Evolutionary conservation across 1,284 basidiomycete species (phyloP).

Genomic region (Tylopilus microsporus): DNA sequence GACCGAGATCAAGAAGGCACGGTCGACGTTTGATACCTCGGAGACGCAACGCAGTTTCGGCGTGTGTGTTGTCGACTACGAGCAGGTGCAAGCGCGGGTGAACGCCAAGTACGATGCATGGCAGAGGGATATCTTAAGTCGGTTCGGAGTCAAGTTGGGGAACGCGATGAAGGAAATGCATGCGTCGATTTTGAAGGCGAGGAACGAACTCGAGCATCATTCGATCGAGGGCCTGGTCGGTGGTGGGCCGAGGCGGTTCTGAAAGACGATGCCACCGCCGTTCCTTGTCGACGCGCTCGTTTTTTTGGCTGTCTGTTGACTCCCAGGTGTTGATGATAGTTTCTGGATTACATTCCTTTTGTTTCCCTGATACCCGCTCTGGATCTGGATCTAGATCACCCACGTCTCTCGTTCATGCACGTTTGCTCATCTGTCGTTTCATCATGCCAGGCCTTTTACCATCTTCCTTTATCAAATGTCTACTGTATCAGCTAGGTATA

Average conservation of each 20-base stretch:
- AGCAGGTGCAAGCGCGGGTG: conserved; percentile 94
- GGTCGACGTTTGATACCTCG: conserved; percentile 94
- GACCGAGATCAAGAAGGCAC: conserved; percentile 93
- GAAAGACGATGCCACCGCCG: neutral
- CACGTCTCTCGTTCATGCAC: conserved; percentile 8
- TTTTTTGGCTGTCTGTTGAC: neutral
- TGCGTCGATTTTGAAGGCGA: conserved; percentile 83
- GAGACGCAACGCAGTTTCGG: conserved; percentile 91
- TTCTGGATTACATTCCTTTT: neutral
- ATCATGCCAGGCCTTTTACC: conserved; percentile 5
- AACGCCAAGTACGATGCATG: conserved; percentile 98
- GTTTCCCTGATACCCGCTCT: conserved; percentile 8
- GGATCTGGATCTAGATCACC: conserved; percentile 18
- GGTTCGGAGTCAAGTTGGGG: conserved; percentile 90
- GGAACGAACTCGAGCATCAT: conserved; percentile 90
- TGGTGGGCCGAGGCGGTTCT: conserved; percentile 43
- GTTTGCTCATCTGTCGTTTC: conserved; percentile 17
- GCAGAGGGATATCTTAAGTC: conserved; percentile 90
- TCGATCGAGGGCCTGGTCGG: conserved; percentile 57
- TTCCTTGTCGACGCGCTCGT: neutral
- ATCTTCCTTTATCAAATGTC: conserved; percentile 4
- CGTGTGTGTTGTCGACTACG: conserved; percentile 93
- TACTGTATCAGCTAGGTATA: conserved; percentile 31
- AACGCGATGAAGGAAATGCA: conserved; percentile 97
- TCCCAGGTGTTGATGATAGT: neutral